Conservation (phyloP, 129 eudicot species). For the Glebionis coronaria region DNA sequence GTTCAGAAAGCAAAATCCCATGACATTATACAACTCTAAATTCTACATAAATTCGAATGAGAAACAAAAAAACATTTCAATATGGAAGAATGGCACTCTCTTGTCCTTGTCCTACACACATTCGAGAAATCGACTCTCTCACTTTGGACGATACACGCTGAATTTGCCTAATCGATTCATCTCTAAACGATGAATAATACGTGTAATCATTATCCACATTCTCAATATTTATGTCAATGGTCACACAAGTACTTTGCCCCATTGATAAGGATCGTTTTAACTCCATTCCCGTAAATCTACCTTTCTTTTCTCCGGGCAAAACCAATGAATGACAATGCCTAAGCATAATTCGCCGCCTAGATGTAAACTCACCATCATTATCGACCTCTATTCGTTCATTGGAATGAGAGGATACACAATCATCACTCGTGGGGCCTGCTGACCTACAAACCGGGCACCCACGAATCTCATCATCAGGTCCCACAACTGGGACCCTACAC, state of each 20-base stretch:
- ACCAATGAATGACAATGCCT: constrained; percentile 42
- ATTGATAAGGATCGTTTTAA: constrained; percentile 57
- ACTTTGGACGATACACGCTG: constrained; percentile 35
- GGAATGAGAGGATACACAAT: neutral
- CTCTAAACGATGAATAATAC: constrained; percentile 22
- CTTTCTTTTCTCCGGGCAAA: constrained; percentile 29
- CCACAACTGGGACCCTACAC: constrained; percentile 44
- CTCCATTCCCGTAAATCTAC: constrained; percentile 22
- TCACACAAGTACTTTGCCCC: constrained; percentile 45
- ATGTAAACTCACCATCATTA: neutral
- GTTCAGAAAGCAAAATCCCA: neutral
- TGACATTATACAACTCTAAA: constrained; percentile 5
- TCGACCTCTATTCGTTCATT: neutral
- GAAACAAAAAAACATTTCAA: constrained; percentile 20
- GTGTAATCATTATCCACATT: constrained; percentile 11
- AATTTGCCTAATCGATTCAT: constrained; percentile 28
- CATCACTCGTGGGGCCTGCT: neutral
- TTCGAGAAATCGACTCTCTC: constrained; percentile 31
- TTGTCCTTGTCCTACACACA: constrained; percentile 38
- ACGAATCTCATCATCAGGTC: constrained; percentile 21
- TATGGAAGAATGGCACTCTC: constrained; percentile 37
- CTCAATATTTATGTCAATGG: constrained; percentile 29
- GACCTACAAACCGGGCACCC: constrained; percentile 26
- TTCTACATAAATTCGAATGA: neutral
- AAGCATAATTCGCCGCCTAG: constrained; percentile 7